Evolutionary conservation across 139 green algal species (phyloP).

Genomic region (Chlorella sp.): DNA sequence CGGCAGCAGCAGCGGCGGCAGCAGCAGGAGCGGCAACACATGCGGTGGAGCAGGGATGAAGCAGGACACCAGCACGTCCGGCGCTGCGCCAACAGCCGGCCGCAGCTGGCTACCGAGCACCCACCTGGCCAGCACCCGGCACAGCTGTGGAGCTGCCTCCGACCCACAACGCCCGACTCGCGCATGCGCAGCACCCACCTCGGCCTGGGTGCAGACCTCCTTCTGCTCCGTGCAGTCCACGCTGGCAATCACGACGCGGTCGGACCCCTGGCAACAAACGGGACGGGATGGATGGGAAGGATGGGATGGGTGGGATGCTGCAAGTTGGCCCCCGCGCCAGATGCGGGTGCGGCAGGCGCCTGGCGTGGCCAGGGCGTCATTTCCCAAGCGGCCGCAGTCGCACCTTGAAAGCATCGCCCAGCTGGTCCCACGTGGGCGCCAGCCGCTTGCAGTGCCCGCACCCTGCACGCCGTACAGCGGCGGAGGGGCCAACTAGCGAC

Average conservation of each 20-base stretch:
- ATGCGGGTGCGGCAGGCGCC: too few species aligned
- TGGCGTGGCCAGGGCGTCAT: too few species aligned
- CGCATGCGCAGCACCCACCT: neutral
- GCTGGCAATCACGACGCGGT: constrained; percentile 20
- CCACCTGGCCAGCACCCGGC: neutral
- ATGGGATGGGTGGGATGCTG: too few species aligned
- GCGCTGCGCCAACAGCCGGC: neutral
- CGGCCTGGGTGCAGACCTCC: constrained; percentile 37
- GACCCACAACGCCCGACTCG: neutral
- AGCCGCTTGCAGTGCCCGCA: constrained; percentile 30
- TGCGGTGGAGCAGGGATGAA: neutral
- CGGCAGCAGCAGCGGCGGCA: too few species aligned
- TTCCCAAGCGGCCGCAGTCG: too few species aligned
- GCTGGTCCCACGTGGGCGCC: constrained; percentile 44
- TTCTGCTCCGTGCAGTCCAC: constrained; percentile 50
- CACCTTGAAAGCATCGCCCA: constrained; percentile 31
- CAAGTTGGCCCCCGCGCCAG: too few species aligned
- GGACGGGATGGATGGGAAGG: too few species aligned
- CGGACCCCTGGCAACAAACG: neutral
- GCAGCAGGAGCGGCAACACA: too few species aligned
- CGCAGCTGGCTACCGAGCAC: neutral
- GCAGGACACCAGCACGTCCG: neutral
- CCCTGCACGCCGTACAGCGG: too few species aligned
- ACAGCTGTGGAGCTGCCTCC: neutral
- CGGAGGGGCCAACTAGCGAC: too few species aligned